Conservation (phyloP, 106 monocot genomes). For the Allium cepa region DNA sequence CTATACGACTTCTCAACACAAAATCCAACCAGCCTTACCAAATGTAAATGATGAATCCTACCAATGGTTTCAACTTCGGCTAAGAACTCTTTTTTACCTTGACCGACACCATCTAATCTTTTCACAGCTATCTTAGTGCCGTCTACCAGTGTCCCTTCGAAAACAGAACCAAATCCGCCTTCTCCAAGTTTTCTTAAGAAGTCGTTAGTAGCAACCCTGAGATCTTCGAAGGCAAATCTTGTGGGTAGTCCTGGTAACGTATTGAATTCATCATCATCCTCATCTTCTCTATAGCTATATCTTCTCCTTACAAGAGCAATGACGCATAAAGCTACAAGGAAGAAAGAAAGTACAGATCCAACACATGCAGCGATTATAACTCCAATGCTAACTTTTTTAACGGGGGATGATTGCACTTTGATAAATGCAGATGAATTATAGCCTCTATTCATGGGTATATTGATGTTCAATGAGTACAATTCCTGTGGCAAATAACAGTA, state of each 20-base stretch:
- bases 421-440: constrained; percentile 30
- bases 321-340: constrained; percentile 1
- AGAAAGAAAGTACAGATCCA: neutral
- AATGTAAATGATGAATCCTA: constrained; percentile 19
- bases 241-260: constrained; percentile 22
- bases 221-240: constrained; percentile 29
- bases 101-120: constrained; percentile 9
- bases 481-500: constrained; percentile 28
- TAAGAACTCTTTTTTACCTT: constrained; percentile 36
- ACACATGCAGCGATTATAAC: neutral
- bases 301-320: constrained; percentile 3
- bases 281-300: neutral
- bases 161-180: constrained; percentile 23
- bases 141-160: constrained; percentile 3
- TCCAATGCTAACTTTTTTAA: neutral
- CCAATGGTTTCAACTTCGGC: constrained; percentile 37
- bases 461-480: constrained; percentile 31
- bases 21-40: constrained; percentile 16
- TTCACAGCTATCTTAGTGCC: constrained; percentile 13
- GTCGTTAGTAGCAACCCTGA: constrained; percentile 13
- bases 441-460: constrained; percentile 2
- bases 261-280: constrained; percentile 11
- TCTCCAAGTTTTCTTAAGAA: constrained; percentile 3
- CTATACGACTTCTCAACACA: constrained; percentile 4
- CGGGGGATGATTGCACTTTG: constrained; percentile 26